phyloP scores from a whole-genome alignment of 495 filamentous ascomycete genomes.

The Glarea lozoyensis region DNA sequence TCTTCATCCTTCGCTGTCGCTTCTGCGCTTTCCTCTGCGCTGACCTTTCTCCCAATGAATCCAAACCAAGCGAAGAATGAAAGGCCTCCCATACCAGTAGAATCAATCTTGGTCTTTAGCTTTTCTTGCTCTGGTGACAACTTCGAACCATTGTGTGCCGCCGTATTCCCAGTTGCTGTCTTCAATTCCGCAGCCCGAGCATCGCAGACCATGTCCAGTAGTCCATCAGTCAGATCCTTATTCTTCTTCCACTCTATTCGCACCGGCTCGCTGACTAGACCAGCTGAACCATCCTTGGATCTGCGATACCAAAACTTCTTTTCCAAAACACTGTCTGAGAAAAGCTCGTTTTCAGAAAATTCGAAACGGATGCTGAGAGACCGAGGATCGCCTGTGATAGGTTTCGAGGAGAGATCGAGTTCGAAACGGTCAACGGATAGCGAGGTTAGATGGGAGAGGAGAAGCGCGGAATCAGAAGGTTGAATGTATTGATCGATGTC shows the following conservation, averaged over 20 bases:
- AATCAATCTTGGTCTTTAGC: conserved; percentile 44
- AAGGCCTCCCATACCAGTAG: conserved; percentile 43
- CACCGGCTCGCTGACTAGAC: conserved; percentile 77
- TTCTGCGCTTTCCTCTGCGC: conserved; percentile 56
- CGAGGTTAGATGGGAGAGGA: conserved; percentile 50
- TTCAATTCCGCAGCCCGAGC: conserved; percentile 53
- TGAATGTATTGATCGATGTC: conserved; percentile 82
- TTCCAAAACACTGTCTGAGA: conserved; percentile 63
- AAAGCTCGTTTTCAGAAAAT: conserved; percentile 63
- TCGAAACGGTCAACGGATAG: conserved; percentile 71
- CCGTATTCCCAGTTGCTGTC: conserved; percentile 29
- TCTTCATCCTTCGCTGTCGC: conserved; percentile 51
- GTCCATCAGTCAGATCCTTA: conserved; percentile 72
- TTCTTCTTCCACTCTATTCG: conserved; percentile 80
- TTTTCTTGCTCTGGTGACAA: conserved; percentile 39
- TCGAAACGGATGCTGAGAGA: conserved; percentile 52
- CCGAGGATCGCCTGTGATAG: conserved; percentile 46
- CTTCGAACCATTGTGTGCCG: conserved; percentile 3
- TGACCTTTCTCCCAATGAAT: conserved; percentile 56
- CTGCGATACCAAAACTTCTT: conserved; percentile 85
- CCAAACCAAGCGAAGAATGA: conserved; percentile 90
- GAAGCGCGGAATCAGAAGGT: conserved; percentile 59
- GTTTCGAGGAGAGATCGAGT: conserved; percentile 35
- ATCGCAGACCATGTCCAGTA: conserved; percentile 60
- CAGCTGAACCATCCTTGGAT: conserved; percentile 53